Conservation (phyloP, 1,284 basidiomycete species). For the Cutaneotrichosporon dermatis region DNA sequence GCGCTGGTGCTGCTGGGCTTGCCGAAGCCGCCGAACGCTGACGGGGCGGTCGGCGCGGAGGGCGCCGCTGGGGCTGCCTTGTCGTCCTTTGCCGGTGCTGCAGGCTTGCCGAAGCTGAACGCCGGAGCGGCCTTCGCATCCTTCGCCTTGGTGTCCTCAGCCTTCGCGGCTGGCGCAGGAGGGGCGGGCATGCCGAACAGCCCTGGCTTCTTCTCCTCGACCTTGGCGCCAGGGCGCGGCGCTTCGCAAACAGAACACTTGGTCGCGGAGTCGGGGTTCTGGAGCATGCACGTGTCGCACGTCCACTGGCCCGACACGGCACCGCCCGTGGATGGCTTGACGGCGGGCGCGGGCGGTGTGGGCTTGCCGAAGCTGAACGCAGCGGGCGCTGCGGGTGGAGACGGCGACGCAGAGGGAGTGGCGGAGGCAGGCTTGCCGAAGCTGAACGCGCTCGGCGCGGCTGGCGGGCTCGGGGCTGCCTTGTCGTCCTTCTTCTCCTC, state of each 20-base stretch:
- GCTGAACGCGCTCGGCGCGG: background rate
- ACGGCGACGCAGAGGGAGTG: background rate
- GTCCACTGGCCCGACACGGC: slow-evolving; percentile 44
- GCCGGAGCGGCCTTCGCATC: background rate
- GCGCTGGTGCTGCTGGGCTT: too few relatives aligned
- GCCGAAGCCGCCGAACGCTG: background rate
- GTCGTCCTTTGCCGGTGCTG: background rate
- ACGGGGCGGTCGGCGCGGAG: background rate
- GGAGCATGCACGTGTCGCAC: slow-evolving; percentile 53
- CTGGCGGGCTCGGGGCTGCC: too few relatives aligned
- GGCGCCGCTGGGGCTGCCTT: background rate
- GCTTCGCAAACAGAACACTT: slow-evolving; percentile 58
- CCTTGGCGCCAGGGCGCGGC: slow-evolving; percentile 27
- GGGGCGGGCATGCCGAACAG: background rate
- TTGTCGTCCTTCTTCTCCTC: background rate
- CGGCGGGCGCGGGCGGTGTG: background rate
- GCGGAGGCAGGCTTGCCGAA: slow-evolving; percentile 6
- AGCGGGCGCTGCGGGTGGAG: too few relatives aligned
- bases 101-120: slow-evolving; percentile 4
- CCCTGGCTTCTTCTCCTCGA: background rate
- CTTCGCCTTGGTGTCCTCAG: background rate
- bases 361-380: background rate
- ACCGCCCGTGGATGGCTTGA: slow-evolving; percentile 11
- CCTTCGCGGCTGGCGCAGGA: background rate
- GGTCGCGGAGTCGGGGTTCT: slow-evolving; percentile 50